phyloP scores from a whole-genome alignment of 2,329 filamentous ascomycete species.

The Epicoccum nigrum region DNA sequence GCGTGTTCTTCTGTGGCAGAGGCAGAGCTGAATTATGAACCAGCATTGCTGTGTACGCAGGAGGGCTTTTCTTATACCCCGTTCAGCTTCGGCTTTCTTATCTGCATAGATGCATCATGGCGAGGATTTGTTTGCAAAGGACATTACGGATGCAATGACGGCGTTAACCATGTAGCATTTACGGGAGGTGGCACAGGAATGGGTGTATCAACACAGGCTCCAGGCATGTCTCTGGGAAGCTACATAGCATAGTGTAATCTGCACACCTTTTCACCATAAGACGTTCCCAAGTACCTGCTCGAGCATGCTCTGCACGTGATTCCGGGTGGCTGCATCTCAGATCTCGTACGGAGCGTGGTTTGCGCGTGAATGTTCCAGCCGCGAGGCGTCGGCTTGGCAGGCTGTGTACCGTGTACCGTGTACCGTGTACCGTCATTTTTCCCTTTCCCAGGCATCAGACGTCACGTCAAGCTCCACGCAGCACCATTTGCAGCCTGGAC shows the following conservation, averaged over 20 bases:
- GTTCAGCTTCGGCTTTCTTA: constrained; percentile 5
- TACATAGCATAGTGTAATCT: constrained; percentile 19
- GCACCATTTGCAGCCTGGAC: constrained; percentile 26
- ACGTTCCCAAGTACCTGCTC: no score
- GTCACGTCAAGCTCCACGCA: constrained; percentile 25
- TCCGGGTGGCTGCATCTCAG: constrained; percentile 5
- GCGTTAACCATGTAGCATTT: constrained; percentile 17
- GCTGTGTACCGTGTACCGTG: constrained; percentile 23
- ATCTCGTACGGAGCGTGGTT: constrained; percentile 1
- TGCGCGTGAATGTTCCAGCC: not conserved
- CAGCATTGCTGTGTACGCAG: not conserved
- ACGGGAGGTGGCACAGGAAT: not conserved
- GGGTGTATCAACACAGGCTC: not conserved
- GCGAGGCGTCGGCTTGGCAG: no score
- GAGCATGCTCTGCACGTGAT: not conserved
- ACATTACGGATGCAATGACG: constrained; percentile 6
- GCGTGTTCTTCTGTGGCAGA: not conserved
- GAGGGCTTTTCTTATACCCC: constrained; percentile 13
- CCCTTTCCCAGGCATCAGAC: constrained; percentile 45
- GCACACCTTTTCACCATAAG: not conserved
- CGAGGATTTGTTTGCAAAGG: not conserved
- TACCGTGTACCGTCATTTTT: constrained; percentile 40
- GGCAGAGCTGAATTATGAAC: not conserved
- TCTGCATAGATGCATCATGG: constrained; percentile 13
- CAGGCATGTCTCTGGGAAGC: constrained; percentile 1